Conservation (phyloP, 805 yeast genomes). For the Phaffomyces thermotolerans region DNA sequence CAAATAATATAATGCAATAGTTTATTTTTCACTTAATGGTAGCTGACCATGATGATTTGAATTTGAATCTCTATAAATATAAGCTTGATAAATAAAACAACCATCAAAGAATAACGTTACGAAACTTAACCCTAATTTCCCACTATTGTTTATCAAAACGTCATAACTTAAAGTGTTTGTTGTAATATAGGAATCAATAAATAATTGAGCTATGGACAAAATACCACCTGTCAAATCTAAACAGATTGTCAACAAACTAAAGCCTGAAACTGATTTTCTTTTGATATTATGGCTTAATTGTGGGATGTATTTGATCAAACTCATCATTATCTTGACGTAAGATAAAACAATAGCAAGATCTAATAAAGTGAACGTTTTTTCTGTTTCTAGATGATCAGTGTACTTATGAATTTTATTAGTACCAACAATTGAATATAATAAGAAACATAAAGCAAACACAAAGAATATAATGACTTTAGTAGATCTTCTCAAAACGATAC, state of each 20-base stretch:
- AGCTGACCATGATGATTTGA: too few relatives aligned
- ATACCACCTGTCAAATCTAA: conserved; percentile 32
- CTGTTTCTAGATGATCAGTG: neutral
- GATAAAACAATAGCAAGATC: conserved; percentile 30
- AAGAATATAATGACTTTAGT: conserved; percentile 18
- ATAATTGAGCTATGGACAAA: conserved; percentile 18
- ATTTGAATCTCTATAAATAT: conserved; percentile 11
- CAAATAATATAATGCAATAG: too few relatives aligned
- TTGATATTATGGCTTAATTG: conserved; percentile 76
- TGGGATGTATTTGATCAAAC: conserved; percentile 56
- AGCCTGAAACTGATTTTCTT: conserved; percentile 77
- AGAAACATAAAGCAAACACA: neutral
- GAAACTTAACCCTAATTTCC: conserved; percentile 32
- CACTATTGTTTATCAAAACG: conserved; percentile 28
- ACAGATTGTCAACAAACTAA: conserved; percentile 54
- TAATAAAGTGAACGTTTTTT: conserved; percentile 18
- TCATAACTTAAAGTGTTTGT: conserved; percentile 20
- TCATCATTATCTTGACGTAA: conserved; percentile 40
- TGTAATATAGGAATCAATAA: conserved; percentile 21
- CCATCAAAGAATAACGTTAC: conserved; percentile 32
- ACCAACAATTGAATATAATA: conserved; percentile 12
- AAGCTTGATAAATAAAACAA: conserved; percentile 33
- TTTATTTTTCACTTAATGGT: too few relatives aligned
- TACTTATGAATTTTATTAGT: conserved; percentile 4
- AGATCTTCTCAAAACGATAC: conserved; percentile 8